Conservation (phyloP, 768 basidiomycete genomes). For the Pulveroboletus sp. region DNA sequence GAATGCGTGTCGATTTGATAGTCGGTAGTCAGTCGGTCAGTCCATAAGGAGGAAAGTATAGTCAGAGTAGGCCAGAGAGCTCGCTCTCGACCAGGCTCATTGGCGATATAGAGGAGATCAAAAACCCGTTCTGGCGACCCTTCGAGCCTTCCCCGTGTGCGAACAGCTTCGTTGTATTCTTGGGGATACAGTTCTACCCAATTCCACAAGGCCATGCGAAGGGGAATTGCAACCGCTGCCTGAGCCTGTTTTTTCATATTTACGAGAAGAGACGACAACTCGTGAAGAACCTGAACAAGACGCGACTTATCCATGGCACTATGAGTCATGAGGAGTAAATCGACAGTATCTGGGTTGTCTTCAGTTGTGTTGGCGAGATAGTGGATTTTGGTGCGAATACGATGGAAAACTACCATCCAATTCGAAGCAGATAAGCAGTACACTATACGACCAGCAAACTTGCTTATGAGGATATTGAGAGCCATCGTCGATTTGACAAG, state of each 20-base stretch:
- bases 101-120: conserved; percentile 64
- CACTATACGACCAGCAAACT: conserved; percentile 75
- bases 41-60: conserved; percentile 68
- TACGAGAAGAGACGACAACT: conserved; percentile 77
- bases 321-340: conserved; percentile 76
- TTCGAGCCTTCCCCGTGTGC: conserved; percentile 63
- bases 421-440: conserved; percentile 87
- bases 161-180: conserved; percentile 75
- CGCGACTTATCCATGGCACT: conserved; percentile 69
- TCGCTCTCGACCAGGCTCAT: conserved; percentile 42
- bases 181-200: conserved; percentile 80
- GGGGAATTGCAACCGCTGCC: conserved; percentile 63
- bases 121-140: conserved; percentile 85
- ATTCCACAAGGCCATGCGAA: conserved; percentile 84
- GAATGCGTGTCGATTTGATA: conserved; percentile 41
- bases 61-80: conserved; percentile 81
- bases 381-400: conserved; percentile 69
- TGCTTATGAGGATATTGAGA: conserved; percentile 61
- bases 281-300: conserved; percentile 71
- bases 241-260: conserved; percentile 79
- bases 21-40: conserved; percentile 66
- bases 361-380: conserved; percentile 53
- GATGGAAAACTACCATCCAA: conserved; percentile 73
- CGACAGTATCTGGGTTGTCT: conserved; percentile 63
- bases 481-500: conserved; percentile 52